Conservation (phyloP, 75 land plant genomes). For the Pinus tabuliformis region DNA sequence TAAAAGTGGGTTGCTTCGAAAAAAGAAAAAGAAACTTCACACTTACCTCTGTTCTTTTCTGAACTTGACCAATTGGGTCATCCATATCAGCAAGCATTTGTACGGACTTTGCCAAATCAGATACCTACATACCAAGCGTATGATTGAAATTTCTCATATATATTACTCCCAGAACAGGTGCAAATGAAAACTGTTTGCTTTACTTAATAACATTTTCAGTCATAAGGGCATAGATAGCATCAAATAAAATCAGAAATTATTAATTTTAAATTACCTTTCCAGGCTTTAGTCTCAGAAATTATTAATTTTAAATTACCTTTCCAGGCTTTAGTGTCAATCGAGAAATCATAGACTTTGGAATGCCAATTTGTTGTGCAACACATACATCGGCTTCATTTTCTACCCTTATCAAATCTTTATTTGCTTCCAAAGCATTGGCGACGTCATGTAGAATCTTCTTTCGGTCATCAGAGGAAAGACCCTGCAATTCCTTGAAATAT, state of each 20-base stretch:
- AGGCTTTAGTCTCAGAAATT: conserved; percentile 45
- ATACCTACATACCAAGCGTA: conserved; percentile 35
- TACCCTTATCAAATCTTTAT: conserved; percentile 52
- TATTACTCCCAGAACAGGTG: neutral
- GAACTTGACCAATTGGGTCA: conserved; percentile 84
- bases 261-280: conserved; percentile 53
- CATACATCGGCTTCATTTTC: conserved; percentile 86
- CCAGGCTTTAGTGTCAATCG: conserved; percentile 78
- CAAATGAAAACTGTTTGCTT: neutral
- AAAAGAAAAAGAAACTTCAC: neutral
- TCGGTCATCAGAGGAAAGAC: conserved; percentile 63
- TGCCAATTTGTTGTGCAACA: conserved; percentile 69
- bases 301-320: conserved; percentile 43
- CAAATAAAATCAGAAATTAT: neutral
- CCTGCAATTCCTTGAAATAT: conserved; percentile 31
- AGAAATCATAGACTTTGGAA: conserved; percentile 68
- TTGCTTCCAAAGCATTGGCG: conserved; percentile 83
- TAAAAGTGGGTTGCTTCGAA: neutral
- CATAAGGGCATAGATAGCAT: neutral
- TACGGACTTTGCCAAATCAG: conserved; percentile 74
- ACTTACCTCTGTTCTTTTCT: conserved; percentile 77
- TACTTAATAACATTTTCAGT: neutral
- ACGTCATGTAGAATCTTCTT: conserved; percentile 59
- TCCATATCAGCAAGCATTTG: conserved; percentile 89
- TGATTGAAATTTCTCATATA: neutral